These are phyloP conservation scores for Chrysosporium keratinophilum DNA, from an alignment of 2,329 filamentous ascomycete genomes.

Conservation along the genomic window DNA sequence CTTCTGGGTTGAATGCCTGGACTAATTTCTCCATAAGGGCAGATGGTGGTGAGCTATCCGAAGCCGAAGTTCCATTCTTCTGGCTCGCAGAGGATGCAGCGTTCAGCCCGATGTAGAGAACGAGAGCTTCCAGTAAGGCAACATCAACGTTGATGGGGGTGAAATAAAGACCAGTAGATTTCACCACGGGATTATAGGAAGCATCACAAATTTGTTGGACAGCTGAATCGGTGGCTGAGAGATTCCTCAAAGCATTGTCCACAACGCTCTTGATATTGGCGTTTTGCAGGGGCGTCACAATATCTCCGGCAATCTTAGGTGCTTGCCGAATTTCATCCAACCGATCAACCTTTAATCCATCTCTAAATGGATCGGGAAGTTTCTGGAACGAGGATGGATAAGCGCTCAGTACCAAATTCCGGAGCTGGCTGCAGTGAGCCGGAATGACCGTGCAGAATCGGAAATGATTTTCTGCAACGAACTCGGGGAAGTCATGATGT, in stretches of 20 bases:
- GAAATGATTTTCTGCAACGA: slow-evolving; percentile 77
- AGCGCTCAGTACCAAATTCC: slow-evolving; percentile 78
- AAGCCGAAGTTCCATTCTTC: slow-evolving; percentile 51
- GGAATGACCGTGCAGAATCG: slow-evolving; percentile 72
- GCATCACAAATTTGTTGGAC: slow-evolving; percentile 67
- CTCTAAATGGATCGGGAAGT: slow-evolving; percentile 61
- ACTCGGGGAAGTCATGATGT: slow-evolving; percentile 91
- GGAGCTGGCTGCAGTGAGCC: slow-evolving; percentile 71
- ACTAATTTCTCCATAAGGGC: slow-evolving; percentile 65
- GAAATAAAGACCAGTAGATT: slow-evolving; percentile 55
- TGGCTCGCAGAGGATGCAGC: slow-evolving; percentile 53
- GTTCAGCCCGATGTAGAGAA: slow-evolving; percentile 68
- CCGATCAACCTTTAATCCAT: slow-evolving; percentile 64
- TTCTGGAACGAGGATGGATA: slow-evolving; percentile 60
- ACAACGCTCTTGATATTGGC: slow-evolving; percentile 46
- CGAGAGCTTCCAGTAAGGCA: slow-evolving; percentile 65
- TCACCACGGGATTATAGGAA: slow-evolving; percentile 51
- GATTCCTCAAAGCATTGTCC: slow-evolving; percentile 44
- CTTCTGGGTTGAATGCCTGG: slow-evolving; percentile 63
- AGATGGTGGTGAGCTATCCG: slow-evolving; percentile 58
- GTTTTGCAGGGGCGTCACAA: slow-evolving; percentile 39
- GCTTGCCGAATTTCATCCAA: slow-evolving; percentile 62
- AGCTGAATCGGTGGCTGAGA: slow-evolving; percentile 55
- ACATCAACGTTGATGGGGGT: slow-evolving; percentile 59
- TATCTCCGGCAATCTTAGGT: slow-evolving; percentile 56